Evolutionary conservation across 148 eudicot species (phyloP).

Genomic region (Chenopodium album): DNA sequence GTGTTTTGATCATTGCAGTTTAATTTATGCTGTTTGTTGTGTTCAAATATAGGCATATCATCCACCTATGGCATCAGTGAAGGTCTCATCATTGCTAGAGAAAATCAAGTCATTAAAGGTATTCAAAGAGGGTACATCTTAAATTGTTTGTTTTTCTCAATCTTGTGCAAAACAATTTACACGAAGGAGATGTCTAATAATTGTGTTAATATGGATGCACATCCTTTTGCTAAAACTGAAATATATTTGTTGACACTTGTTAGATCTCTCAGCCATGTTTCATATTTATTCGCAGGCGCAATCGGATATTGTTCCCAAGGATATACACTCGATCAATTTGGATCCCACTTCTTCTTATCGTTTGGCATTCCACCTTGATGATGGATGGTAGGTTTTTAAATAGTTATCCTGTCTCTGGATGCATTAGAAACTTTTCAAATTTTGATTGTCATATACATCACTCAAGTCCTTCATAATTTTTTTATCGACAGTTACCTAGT

Average conservation of each 20-base stretch:
- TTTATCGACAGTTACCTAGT: background rate
- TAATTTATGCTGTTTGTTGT: slow-evolving; percentile 7
- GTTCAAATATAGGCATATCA: slow-evolving; percentile 47
- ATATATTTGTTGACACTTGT: background rate
- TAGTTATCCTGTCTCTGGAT: background rate
- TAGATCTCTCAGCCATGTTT: background rate
- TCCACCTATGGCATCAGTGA: slow-evolving; percentile 69
- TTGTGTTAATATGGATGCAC: background rate
- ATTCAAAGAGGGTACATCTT: slow-evolving; percentile 15
- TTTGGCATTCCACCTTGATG: slow-evolving; percentile 91
- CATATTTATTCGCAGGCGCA: slow-evolving; percentile 64
- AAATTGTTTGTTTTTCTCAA: background rate
- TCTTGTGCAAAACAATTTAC: background rate
- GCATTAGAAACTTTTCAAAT: background rate
- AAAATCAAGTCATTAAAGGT: slow-evolving; percentile 82
- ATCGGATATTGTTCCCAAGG: slow-evolving; percentile 70
- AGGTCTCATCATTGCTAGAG: slow-evolving; percentile 59
- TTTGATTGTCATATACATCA: background rate
- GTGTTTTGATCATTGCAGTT: slow-evolving; percentile 6
- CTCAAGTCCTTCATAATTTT: background rate
- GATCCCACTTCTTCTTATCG: slow-evolving; percentile 72
- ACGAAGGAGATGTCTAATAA: no score
- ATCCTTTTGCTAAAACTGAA: background rate
- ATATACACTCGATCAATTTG: slow-evolving; percentile 73
- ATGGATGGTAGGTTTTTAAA: slow-evolving; percentile 76